Base-by-base conservation (phyloP, 371 early-diverging fungal species). In the Mortierella sp. region DNA sequence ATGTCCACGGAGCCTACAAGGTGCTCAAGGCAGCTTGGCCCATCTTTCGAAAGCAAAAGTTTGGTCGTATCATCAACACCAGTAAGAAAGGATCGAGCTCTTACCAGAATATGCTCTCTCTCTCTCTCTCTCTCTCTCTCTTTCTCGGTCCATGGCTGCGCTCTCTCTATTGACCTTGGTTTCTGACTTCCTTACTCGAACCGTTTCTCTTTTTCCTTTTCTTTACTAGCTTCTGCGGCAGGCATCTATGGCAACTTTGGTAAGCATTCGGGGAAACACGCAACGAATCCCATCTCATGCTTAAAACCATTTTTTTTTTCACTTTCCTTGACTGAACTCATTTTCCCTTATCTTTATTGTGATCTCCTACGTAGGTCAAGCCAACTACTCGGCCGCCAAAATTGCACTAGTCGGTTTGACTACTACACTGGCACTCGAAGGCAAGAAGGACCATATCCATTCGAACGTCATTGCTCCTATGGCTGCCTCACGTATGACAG, bases 191-290 rank as follows among this genome's bases (percentile, higher is more conserved):
- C 53, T 53, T 53, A 9, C 9, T 37, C 37, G 37, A 37, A 37
- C 9, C 9, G 53, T 50, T 25, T 53, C 23, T 50, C 16, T 26
- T 7, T n/a, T 28, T 68, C 56, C 46, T 45, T 57, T 12, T 44
- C 18, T 4, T 43, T 45, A 4, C 43, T 69, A 77, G 91, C 95
- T 25, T 98, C 98, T 52, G 96, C 98, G 62, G 98, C 98, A 67
- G 99, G 99, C 75, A 84, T 99, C 45, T 98, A 98, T 83, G 99
- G 99, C 79, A 99, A 99, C 92, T 99, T 98, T 90, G 99, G 99
- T 77, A 72, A 68, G 72, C 11, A 18, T 9, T n/a, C 50, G 28
- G 19, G 29, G 60, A 14, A 47, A 21, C 18, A 44, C n/a, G 14
- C 14, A 14, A 50, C 50, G 50, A 50, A 50, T 50, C 16, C 50